Conservation (phyloP, 331 rosid species). For the Phaseolus coccineus region DNA sequence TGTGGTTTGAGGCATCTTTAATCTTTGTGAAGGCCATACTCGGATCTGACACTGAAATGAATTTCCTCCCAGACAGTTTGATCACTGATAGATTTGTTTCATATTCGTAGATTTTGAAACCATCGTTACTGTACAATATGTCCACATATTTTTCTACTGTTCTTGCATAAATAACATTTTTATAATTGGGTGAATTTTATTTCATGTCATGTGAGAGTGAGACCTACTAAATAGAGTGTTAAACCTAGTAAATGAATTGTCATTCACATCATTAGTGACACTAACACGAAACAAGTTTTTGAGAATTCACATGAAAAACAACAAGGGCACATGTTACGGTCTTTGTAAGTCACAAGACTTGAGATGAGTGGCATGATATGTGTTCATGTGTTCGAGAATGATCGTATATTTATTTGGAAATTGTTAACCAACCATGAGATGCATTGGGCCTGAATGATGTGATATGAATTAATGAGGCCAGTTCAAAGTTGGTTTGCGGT, state of each 20-base stretch:
- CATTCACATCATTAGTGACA: not conserved
- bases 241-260: not conserved
- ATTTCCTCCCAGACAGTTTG: not conserved
- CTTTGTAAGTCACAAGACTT: not conserved
- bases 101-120: not conserved
- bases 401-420: not conserved
- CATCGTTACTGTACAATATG: not conserved
- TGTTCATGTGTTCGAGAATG: not conserved
- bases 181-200: not conserved
- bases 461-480: not conserved
- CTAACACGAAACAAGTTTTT: not conserved
- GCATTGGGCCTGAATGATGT: not conserved
- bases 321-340: conserved; percentile 11
- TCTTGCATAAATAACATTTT: not conserved
- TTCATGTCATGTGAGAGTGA: not conserved
- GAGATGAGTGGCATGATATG: not conserved
- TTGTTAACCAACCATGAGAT: not conserved
- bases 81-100: not conserved
- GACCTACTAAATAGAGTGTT: not conserved
- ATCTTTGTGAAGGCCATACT: conserved; percentile 19
- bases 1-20: not conserved
- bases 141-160: conserved; percentile 5
- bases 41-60: conserved; percentile 3
- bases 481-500: conserved; percentile 16
- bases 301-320: conserved; percentile 10